Evolutionary conservation across 2,329 filamentous ascomycete species (phyloP).

Genomic region (Colletotrichum higginsianum): DNA sequence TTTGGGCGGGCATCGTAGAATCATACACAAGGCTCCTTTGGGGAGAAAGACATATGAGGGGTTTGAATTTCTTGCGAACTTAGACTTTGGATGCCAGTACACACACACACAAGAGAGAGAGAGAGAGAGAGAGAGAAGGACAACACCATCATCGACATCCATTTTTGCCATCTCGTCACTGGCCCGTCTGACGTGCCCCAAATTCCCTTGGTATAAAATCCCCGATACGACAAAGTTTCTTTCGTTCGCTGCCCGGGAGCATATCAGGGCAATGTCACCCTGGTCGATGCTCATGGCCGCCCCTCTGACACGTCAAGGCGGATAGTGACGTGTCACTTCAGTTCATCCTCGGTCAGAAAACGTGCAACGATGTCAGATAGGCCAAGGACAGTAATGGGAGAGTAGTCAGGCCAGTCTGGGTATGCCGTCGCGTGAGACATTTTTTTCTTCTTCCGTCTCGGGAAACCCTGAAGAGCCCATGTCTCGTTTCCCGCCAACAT

Average conservation of each 20-base stretch:
- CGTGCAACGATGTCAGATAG: slow-evolving; percentile 1
- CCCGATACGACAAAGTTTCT: slow-evolving; percentile 12
- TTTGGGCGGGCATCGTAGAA: slow-evolving; percentile 7
- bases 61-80: slow-evolving; percentile 2
- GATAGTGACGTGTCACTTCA: neutral
- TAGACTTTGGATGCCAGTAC: slow-evolving; percentile 9
- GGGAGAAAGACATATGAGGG: neutral
- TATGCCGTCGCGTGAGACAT: neutral
- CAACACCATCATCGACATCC: neutral
- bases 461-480: neutral
- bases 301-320: slow-evolving; percentile 4
- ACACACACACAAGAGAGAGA: no score
- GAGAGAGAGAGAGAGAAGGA: neutral
- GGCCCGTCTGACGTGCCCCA: slow-evolving; percentile 6
- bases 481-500: neutral
- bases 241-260: neutral
- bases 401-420: neutral
- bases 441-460: no score
- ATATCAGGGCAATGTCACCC: neutral
- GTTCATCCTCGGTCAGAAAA: slow-evolving; percentile 23
- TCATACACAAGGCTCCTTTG: slow-evolving; percentile 20
- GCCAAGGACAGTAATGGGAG: neutral
- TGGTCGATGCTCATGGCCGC: neutral
- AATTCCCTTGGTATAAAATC: neutral
- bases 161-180: slow-evolving; percentile 5